Evolutionary conservation across 805 yeast genomes (phyloP).

Genomic region (Jamesozyma piceae): DNA sequence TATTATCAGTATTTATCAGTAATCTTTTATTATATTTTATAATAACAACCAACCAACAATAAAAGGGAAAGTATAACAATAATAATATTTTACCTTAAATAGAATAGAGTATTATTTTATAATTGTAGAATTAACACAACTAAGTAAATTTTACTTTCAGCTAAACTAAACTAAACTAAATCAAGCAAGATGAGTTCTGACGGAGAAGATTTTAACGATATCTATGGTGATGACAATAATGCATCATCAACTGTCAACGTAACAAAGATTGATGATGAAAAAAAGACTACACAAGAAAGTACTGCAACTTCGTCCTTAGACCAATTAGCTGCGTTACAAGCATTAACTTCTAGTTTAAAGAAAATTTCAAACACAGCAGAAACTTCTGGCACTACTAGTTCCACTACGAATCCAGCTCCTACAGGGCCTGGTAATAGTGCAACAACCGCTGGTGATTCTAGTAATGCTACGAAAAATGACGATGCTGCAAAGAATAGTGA

Average conservation of each 20-base stretch:
- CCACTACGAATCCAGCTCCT: not conserved
- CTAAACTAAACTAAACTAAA: not conserved
- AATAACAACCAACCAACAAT: no score
- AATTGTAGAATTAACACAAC: not conserved
- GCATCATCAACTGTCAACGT: not conserved
- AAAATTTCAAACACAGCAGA: not conserved
- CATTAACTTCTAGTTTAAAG: constrained; percentile 26
- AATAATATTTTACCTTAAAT: not conserved
- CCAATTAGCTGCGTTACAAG: constrained; percentile 30
- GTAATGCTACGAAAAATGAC: not conserved
- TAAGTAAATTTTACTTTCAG: not conserved
- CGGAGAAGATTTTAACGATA: constrained; percentile 93
- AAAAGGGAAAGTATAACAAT: no score
- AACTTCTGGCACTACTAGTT: not conserved
- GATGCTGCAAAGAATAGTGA: no score
- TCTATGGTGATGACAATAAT: constrained; percentile 41
- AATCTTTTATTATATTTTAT: not conserved
- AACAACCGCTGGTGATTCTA: not conserved
- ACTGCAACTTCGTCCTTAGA: constrained; percentile 15
- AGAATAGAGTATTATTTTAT: not conserved
- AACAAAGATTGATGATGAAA: not conserved
- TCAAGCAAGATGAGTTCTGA: constrained; percentile 54
- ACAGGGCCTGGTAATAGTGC: not conserved
- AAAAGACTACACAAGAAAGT: not conserved
- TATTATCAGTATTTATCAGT: not conserved